Conservation (phyloP, 805 yeast genomes). For the Kockiozyma suomiensis region DNA sequence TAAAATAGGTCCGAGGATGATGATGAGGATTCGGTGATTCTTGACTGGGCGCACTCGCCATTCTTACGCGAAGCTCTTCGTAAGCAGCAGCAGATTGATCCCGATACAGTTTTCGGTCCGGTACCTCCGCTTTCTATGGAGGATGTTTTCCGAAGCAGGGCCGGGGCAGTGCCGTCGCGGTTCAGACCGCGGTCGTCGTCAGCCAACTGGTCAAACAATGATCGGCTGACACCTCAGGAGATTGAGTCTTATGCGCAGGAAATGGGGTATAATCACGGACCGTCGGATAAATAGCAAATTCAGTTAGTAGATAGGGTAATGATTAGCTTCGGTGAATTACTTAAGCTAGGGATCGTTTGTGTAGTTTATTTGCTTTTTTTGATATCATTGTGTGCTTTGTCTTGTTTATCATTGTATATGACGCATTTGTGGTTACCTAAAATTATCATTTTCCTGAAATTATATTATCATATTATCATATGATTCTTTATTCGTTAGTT, state of each 20-base stretch:
- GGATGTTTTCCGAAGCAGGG: conserved; percentile 57
- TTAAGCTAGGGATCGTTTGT: not conserved
- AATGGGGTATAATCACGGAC: conserved; percentile 46
- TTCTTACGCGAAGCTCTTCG: conserved; percentile 51
- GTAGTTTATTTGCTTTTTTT: no score
- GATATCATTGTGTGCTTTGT: no score
- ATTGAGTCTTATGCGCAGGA: conserved; percentile 51
- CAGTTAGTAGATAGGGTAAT: no score
- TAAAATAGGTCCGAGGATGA: conserved; percentile 56
- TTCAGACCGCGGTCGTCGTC: conserved; percentile 60
- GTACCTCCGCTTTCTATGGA: conserved; percentile 69
- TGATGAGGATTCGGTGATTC: conserved; percentile 51
- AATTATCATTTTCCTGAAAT: no score
- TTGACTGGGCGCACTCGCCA: conserved; percentile 67
- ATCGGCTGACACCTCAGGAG: conserved; percentile 51
- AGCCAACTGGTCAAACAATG: conserved; percentile 53
- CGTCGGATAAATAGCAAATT: not conserved
- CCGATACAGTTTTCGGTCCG: conserved; percentile 72
- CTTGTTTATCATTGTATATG: not conserved
- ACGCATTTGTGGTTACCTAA: not conserved
- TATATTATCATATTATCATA: no score
- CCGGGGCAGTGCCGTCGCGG: conserved; percentile 47
- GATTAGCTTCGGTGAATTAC: not conserved
- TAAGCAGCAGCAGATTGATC: conserved; percentile 59
- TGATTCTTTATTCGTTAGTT: no score